Evolutionary conservation across 257 asterid genomes (phyloP).

Genomic region (Solanum phureja): DNA sequence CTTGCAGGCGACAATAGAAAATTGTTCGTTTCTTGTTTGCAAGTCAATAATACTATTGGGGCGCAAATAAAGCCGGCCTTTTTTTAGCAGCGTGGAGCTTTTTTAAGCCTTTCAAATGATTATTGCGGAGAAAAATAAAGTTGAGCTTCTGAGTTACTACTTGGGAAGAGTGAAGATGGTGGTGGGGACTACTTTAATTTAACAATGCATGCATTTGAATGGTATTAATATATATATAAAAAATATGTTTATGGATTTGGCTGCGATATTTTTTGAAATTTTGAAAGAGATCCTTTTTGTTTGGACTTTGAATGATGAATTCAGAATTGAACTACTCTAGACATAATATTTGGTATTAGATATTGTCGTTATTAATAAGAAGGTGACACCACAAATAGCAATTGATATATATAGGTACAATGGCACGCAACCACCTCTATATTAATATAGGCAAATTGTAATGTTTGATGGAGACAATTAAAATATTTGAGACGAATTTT

Average conservation of each 20-base stretch:
- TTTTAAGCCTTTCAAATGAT: slow-evolving; percentile 19
- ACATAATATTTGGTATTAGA: not conserved
- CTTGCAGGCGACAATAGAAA: slow-evolving; percentile 3
- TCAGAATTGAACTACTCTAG: not conserved
- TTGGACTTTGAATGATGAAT: not conserved
- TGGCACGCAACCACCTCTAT: not conserved
- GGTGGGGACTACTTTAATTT: slow-evolving; percentile 4
- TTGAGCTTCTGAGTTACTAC: not conserved
- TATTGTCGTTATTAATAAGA: not conserved
- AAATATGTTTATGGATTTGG: not conserved
- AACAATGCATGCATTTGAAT: not conserved
- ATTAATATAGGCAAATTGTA: not conserved
- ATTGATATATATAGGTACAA: not conserved
- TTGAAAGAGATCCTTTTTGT: not conserved
- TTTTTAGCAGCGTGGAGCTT: slow-evolving; percentile 25
- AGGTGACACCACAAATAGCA: not conserved
- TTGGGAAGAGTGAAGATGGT: not conserved
- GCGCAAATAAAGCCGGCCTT: slow-evolving; percentile 29
- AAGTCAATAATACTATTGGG: slow-evolving; percentile 20
- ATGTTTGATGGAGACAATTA: slow-evolving; percentile 1
- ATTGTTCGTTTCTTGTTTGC: slow-evolving; percentile 33
- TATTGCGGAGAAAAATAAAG: slow-evolving; percentile 3
- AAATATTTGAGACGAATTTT: not conserved
- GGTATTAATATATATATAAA: not conserved
- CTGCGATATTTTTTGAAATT: not conserved